Conservation (phyloP, 139 green algal species). For the Zygnema circumcarinatum region DNA sequence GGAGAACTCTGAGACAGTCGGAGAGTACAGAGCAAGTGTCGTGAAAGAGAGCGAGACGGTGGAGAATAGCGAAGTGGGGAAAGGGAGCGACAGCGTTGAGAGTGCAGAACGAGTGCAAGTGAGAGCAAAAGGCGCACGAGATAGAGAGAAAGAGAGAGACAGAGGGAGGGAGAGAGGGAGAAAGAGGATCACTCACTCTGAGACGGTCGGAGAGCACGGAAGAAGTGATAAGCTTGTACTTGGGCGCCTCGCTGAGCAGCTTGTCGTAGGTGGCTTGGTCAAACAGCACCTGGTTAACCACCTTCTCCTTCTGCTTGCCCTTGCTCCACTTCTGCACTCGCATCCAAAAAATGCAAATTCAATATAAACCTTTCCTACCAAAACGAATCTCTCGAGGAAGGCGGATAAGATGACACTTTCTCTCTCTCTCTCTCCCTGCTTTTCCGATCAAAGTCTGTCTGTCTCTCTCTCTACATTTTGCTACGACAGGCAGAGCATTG, state of each 20-base stretch:
- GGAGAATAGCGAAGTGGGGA: too few species aligned
- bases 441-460: not conserved
- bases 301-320: constrained; percentile 96
- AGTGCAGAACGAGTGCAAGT: too few species aligned
- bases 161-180: not conserved
- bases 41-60: too few species aligned
- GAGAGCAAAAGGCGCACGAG: not conserved
- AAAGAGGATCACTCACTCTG: constrained; percentile 13
- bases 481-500: too few species aligned
- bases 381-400: not conserved
- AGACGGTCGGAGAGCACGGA: constrained; percentile 89
- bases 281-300: constrained; percentile 98
- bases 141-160: not conserved
- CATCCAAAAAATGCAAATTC: too few species aligned
- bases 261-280: constrained; percentile 97
- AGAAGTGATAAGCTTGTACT: constrained; percentile 99
- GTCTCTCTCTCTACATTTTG: constrained; percentile 22
- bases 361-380: too few species aligned
- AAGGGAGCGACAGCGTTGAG: too few species aligned
- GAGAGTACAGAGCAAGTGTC: too few species aligned
- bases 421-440: not conserved
- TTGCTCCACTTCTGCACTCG: constrained; percentile 93
- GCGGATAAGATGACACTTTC: not conserved
- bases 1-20: too few species aligned
- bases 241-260: constrained; percentile 97